phyloP scores from a whole-genome alignment of 257 asterid genomes.

The Verbascum thapsus region DNA sequence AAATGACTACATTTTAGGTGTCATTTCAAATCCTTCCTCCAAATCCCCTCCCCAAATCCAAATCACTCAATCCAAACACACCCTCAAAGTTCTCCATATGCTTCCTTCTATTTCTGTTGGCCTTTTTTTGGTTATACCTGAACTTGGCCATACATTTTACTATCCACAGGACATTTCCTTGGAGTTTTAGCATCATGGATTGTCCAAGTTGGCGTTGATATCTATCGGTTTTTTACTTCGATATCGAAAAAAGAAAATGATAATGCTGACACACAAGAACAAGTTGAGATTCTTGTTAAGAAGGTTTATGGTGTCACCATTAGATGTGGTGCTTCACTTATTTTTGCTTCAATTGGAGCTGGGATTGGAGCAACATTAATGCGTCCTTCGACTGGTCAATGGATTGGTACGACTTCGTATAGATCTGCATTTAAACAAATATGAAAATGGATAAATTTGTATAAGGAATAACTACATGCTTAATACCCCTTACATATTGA shows the following conservation, averaged over 20 bases:
- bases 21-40: no score
- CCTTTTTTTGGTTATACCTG: conserved; percentile 18
- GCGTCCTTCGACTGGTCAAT: conserved; percentile 86
- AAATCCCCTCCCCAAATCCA: no score
- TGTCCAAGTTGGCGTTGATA: conserved; percentile 77
- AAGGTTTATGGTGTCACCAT: conserved; percentile 51
- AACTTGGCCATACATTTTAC: conserved; percentile 14
- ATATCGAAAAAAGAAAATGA: conserved; percentile 40
- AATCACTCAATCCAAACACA: no score
- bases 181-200: conserved; percentile 91
- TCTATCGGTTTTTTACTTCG: conserved; percentile 56
- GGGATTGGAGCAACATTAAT: conserved; percentile 70
- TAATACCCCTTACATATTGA: no score
- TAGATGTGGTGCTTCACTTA: conserved; percentile 68
- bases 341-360: conserved; percentile 88
- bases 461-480: no score
- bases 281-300: conserved; percentile 50
- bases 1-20: no score
- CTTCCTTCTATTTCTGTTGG: conserved; percentile 6
- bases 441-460: no score
- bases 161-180: conserved; percentile 69
- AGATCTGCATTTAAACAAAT: neutral
- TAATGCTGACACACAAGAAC: conserved; percentile 35
- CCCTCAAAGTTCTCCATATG: neutral
- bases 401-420: conserved; percentile 64